phyloP scores from a whole-genome alignment of 2,329 filamentous ascomycete species.

The Scolecobasidium constrictum region DNA sequence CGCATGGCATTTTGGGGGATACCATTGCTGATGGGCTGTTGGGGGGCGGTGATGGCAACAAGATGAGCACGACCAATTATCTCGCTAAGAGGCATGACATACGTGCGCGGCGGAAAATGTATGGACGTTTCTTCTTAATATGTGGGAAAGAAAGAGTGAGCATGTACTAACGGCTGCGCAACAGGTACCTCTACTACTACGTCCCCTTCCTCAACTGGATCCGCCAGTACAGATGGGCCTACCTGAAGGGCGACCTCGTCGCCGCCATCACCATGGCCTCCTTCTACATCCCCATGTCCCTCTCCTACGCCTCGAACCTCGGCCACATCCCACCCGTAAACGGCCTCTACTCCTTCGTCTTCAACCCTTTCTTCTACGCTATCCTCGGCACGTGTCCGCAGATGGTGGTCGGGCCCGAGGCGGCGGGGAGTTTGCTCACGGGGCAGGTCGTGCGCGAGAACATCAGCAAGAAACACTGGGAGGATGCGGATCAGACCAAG shows the following conservation, averaged over 20 bases:
- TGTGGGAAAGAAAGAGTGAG: not conserved
- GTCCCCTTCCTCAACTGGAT: conserved; percentile 88
- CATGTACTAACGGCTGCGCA: not conserved
- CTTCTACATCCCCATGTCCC: conserved; percentile 94
- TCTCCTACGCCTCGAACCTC: conserved; percentile 86
- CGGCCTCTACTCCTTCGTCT: conserved; percentile 86
- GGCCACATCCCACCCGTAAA: conserved; percentile 89
- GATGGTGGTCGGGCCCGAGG: conserved; percentile 91
- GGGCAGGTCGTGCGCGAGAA: conserved; percentile 75
- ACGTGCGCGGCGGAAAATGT: conserved; percentile 65
- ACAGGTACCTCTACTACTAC: conserved; percentile 84
- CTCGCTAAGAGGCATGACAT: conserved; percentile 65
- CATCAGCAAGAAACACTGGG: conserved; percentile 55
- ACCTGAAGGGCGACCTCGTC: conserved; percentile 74
- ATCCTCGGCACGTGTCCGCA: conserved; percentile 83
- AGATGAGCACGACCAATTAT: conserved; percentile 61
- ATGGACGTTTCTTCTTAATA: conserved; percentile 22
- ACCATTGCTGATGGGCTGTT: conserved; percentile 33
- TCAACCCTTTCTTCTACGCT: conserved; percentile 85
- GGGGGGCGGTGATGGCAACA: conserved; percentile 41
- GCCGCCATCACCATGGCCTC: conserved; percentile 94
- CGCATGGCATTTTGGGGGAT: conserved; percentile 30
- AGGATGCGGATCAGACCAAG: conserved; percentile 55
- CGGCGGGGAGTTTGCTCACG: conserved; percentile 80
- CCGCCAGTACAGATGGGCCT: conserved; percentile 70